Evolutionary conservation across 2,329 filamentous ascomycete species (phyloP), one percentile per base, ranked within the genome.

Genomic region (Xylariaceae sp.): DNA sequence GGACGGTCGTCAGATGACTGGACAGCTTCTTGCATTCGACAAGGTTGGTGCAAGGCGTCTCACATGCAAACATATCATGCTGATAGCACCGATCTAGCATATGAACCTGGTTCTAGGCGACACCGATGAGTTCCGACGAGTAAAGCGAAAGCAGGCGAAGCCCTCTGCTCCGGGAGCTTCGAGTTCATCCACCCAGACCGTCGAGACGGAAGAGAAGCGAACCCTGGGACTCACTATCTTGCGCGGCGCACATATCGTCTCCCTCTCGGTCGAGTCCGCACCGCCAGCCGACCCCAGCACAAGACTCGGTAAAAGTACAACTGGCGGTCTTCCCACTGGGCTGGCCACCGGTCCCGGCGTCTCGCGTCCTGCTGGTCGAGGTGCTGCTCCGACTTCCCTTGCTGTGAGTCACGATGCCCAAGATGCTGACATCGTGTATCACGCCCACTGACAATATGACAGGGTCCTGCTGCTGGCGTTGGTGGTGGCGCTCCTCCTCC

Each of bases 71-170:
- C 41, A 48, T 39, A 30, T 11, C 11, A 9, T 19, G 19, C 32
- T 35, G 33, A 53, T 44, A 27, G 22, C 45, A 30, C 54, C 51
- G 46, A 55, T 30, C 15, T 44, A 95, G 90, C 94, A 99, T 73
- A 99, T 99, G 94, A 99, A 99, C 71, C 83, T 99, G 58, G 94
- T 99, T 55, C 87, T 99, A 56, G 94, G 92, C 72, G 94, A 99
- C 67, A 97, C 94, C 60, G 94, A 99, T 81, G 92, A 97, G 71
- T 96, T 96, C 72, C 88, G 91, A 69, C 87, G 87, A 67, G 86
- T 92, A 55, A 95, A 94, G 77, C 83, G 88, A 71, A 92, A 87
- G 76, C 82, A 86, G 62, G 79, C 82, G 61, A 95, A 94, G 75
- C 75, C 81, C 46, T 71, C 80, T 44, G 83, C 86, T 39, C 82